Base-by-base conservation (phyloP, 2,329 filamentous ascomycete species). In the Xylaria sp. region DNA sequence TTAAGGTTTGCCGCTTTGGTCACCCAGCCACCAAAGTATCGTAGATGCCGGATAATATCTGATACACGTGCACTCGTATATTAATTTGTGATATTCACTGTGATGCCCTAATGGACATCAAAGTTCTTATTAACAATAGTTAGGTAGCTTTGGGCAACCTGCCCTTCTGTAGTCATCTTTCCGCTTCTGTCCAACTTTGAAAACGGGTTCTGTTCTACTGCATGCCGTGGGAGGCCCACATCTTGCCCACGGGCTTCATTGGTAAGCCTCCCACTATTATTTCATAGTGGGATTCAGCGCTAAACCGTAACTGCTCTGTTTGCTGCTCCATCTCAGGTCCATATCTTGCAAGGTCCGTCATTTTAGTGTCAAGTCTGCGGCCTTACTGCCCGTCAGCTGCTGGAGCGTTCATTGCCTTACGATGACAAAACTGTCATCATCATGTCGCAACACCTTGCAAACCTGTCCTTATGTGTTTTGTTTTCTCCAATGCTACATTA, bases 361-460 rank as follows among this genome's bases (percentile, higher is more conserved):
- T 67, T 62, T 70, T 70, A 70, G 65, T 31, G 65, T 26, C 56
- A 40, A 28, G 23, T 15, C 61, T 17, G 51, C n/a, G 56, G 28
- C 38, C 51, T 61, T 20, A 36, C 20, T 26, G 33, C 36, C 5
- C n/a, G 33, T 33, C 31, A 40, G 31, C 38, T 48, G 56, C 59
- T 26, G 44, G 38, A 58, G 36, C 38, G 15, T 58, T 33, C 6
- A 26, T 42, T 31, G 15, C 23, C 59, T 20, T 7, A 61, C n/a
- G 6, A 66, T 68, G 26, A 44, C 28, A 23, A 68, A 69, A 53
- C 26, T 68, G 40, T 53, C 66, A 63, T 60, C 63, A 64, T 64
- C 17, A 66, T 68, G 53, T 59, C 59, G 59, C 60, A 67, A 65
- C 40, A 48, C 6, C 17, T 54, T 28, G 10, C 33, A 20, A 7